Conservation (phyloP, 2,329 filamentous ascomycete species). For the Lachnellula subtilissima region DNA sequence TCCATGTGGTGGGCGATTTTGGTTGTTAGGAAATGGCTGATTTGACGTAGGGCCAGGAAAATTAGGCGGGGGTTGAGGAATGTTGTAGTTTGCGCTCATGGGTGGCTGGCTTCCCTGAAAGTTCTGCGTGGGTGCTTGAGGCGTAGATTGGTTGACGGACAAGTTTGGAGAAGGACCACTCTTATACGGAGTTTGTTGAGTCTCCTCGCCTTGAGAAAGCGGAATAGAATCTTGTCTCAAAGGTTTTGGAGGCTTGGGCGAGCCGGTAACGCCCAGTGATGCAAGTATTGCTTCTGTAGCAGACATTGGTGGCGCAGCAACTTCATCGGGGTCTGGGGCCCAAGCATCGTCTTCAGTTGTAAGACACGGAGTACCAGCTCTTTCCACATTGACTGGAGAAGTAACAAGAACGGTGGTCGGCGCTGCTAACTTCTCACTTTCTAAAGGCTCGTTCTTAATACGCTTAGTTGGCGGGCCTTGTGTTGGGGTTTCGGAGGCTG, state of each 20-base stretch:
- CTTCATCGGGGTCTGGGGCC: slow-evolving; percentile 30
- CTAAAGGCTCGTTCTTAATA: slow-evolving; percentile 17
- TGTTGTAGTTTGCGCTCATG: not conserved
- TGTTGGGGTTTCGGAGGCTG: slow-evolving; percentile 2
- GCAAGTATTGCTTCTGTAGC: slow-evolving; percentile 31
- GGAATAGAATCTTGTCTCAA: slow-evolving; percentile 9
- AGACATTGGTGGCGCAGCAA: slow-evolving; percentile 11
- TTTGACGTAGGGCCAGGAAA: not conserved
- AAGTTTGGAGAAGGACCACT: slow-evolving; percentile 3
- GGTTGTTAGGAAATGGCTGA: not conserved
- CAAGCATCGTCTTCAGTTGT: slow-evolving; percentile 27
- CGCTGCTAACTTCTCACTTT: not conserved
- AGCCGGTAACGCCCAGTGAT: slow-evolving; percentile 33
- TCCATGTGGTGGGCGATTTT: not conserved
- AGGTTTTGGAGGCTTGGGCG: slow-evolving; percentile 35
- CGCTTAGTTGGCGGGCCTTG: slow-evolving; percentile 21
- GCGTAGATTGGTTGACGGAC: not conserved
- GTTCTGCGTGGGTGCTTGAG: not conserved
- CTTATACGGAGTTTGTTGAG: not conserved
- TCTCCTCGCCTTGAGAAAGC: not conserved
- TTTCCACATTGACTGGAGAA: slow-evolving; percentile 12
- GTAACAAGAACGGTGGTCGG: slow-evolving; percentile 5
- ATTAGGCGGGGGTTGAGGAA: not conserved
- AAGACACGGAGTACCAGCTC: slow-evolving; percentile 23
- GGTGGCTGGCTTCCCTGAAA: not conserved